Evolutionary conservation across 345 rosid species (phyloP).

Genomic region (Hevea brasiliensis): DNA sequence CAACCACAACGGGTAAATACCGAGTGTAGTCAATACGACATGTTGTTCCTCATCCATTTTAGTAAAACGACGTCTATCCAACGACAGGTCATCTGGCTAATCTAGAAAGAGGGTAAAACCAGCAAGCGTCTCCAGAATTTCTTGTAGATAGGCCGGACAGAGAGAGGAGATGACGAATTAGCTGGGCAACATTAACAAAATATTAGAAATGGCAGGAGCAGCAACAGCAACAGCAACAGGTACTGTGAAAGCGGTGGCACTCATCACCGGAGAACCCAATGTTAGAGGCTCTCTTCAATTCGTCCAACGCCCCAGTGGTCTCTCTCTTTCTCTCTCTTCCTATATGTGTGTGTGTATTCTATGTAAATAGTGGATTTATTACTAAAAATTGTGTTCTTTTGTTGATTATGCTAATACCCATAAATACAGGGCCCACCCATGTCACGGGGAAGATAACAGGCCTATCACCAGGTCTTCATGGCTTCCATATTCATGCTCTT

Average conservation of each 20-base stretch:
- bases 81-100: neutral
- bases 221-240: too few relatives aligned
- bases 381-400: neutral
- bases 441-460: slow-evolving; percentile 76
- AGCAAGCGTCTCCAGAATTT: neutral
- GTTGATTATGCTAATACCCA: neutral
- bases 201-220: slow-evolving; percentile 43
- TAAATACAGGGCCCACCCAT: slow-evolving; percentile 61
- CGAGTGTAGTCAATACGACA: neutral
- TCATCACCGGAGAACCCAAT: slow-evolving; percentile 61
- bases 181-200: too few relatives aligned
- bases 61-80: too few relatives aligned
- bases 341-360: neutral
- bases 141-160: slow-evolving; percentile 11
- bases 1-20: too few relatives aligned
- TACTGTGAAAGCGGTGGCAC: slow-evolving; percentile 76
- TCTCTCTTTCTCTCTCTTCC: slow-evolving; percentile 21
- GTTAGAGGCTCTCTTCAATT: slow-evolving; percentile 72
- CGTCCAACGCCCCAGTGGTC: slow-evolving; percentile 58
- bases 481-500: slow-evolving; percentile 87
- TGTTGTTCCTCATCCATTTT: neutral
- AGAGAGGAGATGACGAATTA: neutral
- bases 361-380: neutral
- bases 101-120: neutral
- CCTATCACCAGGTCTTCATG: slow-evolving; percentile 77